Percentiles rank a stretch among this genome's conserved stretches.
Evolutionary conservation across 352 stramenopile species (phyloP).

Genomic region (Globisporangium nodosum): DNA sequence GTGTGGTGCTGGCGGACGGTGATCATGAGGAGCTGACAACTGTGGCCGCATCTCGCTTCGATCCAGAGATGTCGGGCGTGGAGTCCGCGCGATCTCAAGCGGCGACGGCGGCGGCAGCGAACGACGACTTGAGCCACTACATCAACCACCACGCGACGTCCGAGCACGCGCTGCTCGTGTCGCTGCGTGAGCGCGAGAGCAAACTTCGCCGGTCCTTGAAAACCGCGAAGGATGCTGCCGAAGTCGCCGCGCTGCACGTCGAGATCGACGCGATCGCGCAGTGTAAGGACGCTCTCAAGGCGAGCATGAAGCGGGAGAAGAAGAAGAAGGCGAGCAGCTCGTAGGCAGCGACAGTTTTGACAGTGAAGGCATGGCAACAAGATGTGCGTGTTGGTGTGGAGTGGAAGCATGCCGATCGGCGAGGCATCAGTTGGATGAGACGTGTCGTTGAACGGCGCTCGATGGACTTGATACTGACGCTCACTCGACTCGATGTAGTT

Average conservation of each 20-base stretch:
- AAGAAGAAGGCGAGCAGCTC: constrained; percentile 13
- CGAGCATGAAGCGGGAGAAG: constrained; percentile 36
- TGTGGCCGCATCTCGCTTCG: neutral
- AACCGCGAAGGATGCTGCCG: constrained; percentile 13
- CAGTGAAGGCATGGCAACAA: neutral
- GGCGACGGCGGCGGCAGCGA: constrained; percentile 1
- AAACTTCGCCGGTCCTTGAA: constrained; percentile 35
- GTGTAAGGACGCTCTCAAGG: constrained; percentile 57
- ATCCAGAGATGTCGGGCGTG: constrained; percentile 49
- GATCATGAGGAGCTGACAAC: neutral
- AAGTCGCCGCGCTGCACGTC: constrained; percentile 34
- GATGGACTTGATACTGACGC: too few species aligned
- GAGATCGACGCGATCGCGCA: constrained; percentile 45
- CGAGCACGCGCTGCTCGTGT: constrained; percentile 41
- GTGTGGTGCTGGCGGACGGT: neutral
- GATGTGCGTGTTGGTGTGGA: too few species aligned
- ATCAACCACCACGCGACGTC: constrained; percentile 22
- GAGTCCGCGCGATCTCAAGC: neutral
- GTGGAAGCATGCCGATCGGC: too few species aligned
- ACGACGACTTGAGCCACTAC: constrained; percentile 14
- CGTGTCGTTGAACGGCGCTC: too few species aligned
- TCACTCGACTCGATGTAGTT: constrained; percentile 17
- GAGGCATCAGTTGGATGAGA: too few species aligned
- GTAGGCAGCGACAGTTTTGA: neutral
- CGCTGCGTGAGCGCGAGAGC: constrained; percentile 47